Conservation (phyloP, 352 stramenopile species). For the Pythium brachiatum region DNA sequence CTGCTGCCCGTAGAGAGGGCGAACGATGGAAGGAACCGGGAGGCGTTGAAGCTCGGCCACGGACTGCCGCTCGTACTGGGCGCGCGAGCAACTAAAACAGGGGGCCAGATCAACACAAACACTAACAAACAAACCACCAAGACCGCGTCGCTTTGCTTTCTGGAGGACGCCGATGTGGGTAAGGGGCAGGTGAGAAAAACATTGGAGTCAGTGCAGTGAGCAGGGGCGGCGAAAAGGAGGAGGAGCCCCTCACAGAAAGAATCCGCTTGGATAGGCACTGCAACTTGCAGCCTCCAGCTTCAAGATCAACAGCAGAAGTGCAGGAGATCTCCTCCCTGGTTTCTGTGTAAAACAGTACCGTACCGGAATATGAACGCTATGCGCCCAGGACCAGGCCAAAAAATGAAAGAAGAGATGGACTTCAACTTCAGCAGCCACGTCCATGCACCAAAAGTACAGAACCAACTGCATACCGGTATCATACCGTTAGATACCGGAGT, state of each 20-base stretch:
- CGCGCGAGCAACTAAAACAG: no score
- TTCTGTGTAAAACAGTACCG: neutral
- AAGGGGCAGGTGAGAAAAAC: neutral
- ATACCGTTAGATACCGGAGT: neutral
- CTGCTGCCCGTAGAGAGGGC: no score
- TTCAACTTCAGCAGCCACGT: neutral
- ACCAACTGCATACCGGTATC: constrained; percentile 2
- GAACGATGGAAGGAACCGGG: no score
- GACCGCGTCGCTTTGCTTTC: no score
- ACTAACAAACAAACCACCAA: no score
- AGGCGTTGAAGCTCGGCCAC: no score
- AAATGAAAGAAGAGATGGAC: neutral
- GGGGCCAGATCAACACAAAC: no score
- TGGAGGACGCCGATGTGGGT: no score
- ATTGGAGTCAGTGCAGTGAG: constrained; percentile 5
- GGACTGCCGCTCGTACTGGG: no score
- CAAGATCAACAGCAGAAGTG: neutral
- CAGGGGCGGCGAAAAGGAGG: neutral
- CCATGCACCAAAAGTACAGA: no score
- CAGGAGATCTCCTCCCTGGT: neutral
- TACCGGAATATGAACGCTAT: neutral
- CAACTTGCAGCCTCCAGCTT: neutral
- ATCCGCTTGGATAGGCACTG: neutral
- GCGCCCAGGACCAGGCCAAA: neutral
- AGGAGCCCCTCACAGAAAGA: neutral